Evolutionary conservation across 805 yeast species (phyloP).

Genomic region (Yueomyces sinensis): DNA sequence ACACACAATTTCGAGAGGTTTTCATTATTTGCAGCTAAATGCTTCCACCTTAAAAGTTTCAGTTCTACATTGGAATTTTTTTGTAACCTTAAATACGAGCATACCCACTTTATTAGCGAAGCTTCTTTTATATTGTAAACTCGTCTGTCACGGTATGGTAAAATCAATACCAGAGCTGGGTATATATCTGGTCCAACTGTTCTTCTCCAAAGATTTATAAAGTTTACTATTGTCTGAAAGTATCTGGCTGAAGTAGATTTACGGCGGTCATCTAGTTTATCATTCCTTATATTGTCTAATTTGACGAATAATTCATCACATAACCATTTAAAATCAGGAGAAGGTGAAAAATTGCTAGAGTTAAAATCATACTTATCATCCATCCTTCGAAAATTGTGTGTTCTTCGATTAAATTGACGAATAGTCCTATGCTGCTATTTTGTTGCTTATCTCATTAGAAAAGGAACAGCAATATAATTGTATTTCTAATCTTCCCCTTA

Average conservation of each 20-base stretch:
- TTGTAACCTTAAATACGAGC: slow-evolving; percentile 43
- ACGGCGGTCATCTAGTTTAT: slow-evolving; percentile 1
- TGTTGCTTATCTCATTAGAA: too few relatives aligned
- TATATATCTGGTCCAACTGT: slow-evolving; percentile 50
- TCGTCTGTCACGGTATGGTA: slow-evolving; percentile 54
- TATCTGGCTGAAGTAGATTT: slow-evolving; percentile 13
- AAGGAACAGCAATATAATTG: too few relatives aligned
- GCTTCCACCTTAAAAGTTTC: slow-evolving; percentile 35
- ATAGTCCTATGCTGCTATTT: too few relatives aligned
- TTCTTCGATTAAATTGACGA: too few relatives aligned
- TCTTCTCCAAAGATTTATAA: slow-evolving; percentile 37
- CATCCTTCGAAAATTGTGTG: too few relatives aligned
- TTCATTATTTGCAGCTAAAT: slow-evolving; percentile 29
- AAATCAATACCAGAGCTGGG: slow-evolving; percentile 48
- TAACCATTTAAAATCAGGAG: slow-evolving; percentile 27
- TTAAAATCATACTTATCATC: not conserved
- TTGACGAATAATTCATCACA: slow-evolving; percentile 22
- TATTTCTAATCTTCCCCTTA: too few relatives aligned
- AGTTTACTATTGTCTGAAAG: slow-evolving; percentile 24
- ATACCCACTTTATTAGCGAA: slow-evolving; percentile 37
- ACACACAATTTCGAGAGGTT: slow-evolving; percentile 37
- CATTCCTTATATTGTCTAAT: slow-evolving; percentile 13
- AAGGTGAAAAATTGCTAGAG: slow-evolving; percentile 21
- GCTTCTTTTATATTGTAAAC: slow-evolving; percentile 52
- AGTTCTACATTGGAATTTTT: slow-evolving; percentile 48